phyloP scores from a whole-genome alignment of 2,329 filamentous ascomycete species.

The Parascedosporium putredinis region DNA sequence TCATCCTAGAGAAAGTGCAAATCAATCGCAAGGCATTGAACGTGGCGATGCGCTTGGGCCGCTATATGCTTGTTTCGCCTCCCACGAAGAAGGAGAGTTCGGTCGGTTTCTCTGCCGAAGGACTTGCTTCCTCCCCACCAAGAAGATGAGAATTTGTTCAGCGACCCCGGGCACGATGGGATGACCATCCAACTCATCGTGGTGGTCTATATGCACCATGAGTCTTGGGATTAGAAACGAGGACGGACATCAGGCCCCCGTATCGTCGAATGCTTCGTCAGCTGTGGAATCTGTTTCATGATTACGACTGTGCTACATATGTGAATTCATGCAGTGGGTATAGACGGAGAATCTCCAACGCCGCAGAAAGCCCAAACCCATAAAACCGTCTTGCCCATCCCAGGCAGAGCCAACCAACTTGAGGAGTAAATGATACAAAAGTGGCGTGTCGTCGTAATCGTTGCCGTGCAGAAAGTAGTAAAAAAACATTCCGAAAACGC shows the following conservation, averaged over 20 bases:
- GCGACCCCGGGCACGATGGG: no score
- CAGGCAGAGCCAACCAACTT: neutral
- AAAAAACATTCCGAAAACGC: no score
- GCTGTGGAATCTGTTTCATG: neutral
- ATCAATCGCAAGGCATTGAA: no score
- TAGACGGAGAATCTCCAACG: neutral
- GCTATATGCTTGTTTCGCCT: neutral
- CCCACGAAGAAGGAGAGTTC: neutral
- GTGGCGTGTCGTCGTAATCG: slow-evolving; percentile 1
- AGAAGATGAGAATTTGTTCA: no score
- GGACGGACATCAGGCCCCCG: neutral
- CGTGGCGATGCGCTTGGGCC: no score
- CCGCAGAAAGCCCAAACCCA: neutral
- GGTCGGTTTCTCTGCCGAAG: neutral
- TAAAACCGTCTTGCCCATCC: neutral
- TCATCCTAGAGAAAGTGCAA: no score
- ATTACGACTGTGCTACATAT: neutral
- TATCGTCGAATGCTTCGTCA: neutral
- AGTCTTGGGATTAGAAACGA: neutral
- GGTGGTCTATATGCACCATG: no score
- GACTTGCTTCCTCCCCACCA: no score
- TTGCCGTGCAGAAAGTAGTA: no score
- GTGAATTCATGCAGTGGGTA: neutral
- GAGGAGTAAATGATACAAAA: neutral
- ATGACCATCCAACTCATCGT: no score